A percentile compares a stretch with the other conserved stretches of the same genome.
phyloP scores from a whole-genome alignment of 1,284 basidiomycete genomes.

The Puccinia coronata region DNA sequence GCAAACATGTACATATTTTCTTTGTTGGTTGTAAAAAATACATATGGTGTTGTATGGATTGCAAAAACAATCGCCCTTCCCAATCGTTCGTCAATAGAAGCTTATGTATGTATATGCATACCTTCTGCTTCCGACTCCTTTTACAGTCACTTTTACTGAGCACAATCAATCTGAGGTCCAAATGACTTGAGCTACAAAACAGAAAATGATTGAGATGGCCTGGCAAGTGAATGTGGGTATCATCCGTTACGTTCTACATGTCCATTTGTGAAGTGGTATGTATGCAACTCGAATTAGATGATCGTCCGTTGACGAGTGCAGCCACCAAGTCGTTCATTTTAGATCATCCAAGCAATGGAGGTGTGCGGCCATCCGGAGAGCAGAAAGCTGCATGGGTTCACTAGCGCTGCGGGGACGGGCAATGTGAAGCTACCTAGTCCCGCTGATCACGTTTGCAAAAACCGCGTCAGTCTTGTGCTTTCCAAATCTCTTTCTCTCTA shows the following conservation, averaged over 20 bases:
- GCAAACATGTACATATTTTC: no score
- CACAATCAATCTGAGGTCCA: slow-evolving; percentile 49
- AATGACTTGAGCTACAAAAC: slow-evolving; percentile 47
- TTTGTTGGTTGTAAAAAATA: no score
- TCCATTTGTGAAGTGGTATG: no score
- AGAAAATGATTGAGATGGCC: slow-evolving; percentile 49
- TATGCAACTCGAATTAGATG: slow-evolving; percentile 15
- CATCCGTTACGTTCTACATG: no score
- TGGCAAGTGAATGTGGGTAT: slow-evolving; percentile 37
- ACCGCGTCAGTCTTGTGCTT: slow-evolving; percentile 47
- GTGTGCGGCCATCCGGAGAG: slow-evolving; percentile 57
- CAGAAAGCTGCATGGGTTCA: slow-evolving; percentile 56
- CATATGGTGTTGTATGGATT: no score
- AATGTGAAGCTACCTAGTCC: slow-evolving; percentile 55
- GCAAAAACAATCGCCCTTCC: no score
- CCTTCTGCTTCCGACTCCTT: neutral
- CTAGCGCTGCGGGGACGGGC: slow-evolving; percentile 53
- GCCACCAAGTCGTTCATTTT: slow-evolving; percentile 55
- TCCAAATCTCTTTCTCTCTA: no score
- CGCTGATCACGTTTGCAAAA: slow-evolving; percentile 58
- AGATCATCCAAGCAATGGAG: slow-evolving; percentile 56
- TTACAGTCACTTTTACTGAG: slow-evolving; percentile 43
- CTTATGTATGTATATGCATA: no score
- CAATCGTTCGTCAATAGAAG: no score
- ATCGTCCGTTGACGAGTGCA: neutral